Evolutionary conservation across 164 flowering plant species (phyloP), one percentile per base, ranked within the genome.

Genomic region (Vitis cinerea): DNA sequence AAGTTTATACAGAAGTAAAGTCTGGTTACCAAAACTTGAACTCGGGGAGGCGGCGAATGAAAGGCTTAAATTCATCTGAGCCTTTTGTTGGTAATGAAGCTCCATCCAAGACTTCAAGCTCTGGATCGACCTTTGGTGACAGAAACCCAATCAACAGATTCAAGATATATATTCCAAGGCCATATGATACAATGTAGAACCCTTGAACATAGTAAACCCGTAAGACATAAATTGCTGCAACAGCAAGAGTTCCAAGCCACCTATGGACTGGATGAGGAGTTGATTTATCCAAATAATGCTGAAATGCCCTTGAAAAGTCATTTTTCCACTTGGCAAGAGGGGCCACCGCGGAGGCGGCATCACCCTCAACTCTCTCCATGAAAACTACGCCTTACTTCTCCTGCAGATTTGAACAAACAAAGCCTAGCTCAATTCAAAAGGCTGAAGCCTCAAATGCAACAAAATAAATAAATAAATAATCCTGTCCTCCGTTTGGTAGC

Each of bases 1-100:
- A 53, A n/a, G 14, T 53, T 53, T 53, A 6, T n/a, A 53, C n/a
- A 53, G 1, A 62, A 48, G 14, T 37, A 48, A 63, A 0, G 51
- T 15, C 17, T 63, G 10, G n/a, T 78, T 84, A 90, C 97, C 97
- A 92, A 83, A 92, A 92, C 80, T 90, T 92, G 71, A 92, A 92
- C 81, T 92, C 94, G 55, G 97, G 97, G 61, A 92, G 92, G 31
- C 97, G 91, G 59, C 96, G 97, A 65, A 90, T 81, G 75, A 92
- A 92, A 10, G 97, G 97, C 84, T 73, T 87, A 72, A 92, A 92
- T 71, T 92, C 96, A 76, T 90, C 97, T 4, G 96, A 87, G 16
- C 84, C 97, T 74, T 76, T 89, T 1, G 91, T 90, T 1, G 97
- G 96, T 76, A 90, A 78, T 5, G 93, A 78, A 66, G 91, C 89